Base-by-base conservation (phyloP, 164 flowering plant species). In the Magnolia officinalis region DNA sequence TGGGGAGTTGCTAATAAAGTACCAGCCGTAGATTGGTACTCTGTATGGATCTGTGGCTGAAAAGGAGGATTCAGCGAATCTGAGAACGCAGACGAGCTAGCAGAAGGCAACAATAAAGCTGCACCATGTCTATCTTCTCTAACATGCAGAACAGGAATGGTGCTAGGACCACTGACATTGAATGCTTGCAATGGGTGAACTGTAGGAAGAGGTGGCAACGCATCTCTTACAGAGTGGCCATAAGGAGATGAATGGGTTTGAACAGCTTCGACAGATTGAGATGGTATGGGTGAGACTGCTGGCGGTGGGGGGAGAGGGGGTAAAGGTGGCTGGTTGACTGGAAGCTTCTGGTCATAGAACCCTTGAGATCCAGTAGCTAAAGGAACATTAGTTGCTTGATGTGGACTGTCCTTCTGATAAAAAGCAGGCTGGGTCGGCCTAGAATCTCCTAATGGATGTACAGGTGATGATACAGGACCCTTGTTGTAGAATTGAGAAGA, bases 221-320 rank as follows among this genome's bases (percentile, higher is more conserved):
- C 73, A 80, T 90, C 94, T 72, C 81, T 68, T 50, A 72, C 21
- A n/a, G 88, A 68, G 65, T 83, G 84, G 7, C 82, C 78, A 81
- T 82, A 89, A 14, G 91, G 79, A 74, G 92, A 84, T 55, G 92
- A 75, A 59, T 84, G 90, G 73, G 72, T 80, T 19, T 77, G 85
- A 73, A 67, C 78, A 74, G 82, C 77, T 70, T 91, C 92, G 24
- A 85, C 55, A 64, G 74, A 68, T 63, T 86, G 95, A 75, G 90
- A 80, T 49, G 85, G 55, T n/a, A 81, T 80, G 6, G 97, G 82
- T 63, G 90, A 81, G 58, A 88, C 73, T 26, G 87, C 79, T 67
- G 87, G 77, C 10, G 96, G 94, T 19, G 98, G 97, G 8, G 98
- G 98, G 82, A 89, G 79, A 14, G 96, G 96, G 76, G 98, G 99